These are phyloP conservation scores for Aspergillus amoenus DNA, from an alignment of 2,329 filamentous ascomycete genomes.

Conservation along the genomic window DNA sequence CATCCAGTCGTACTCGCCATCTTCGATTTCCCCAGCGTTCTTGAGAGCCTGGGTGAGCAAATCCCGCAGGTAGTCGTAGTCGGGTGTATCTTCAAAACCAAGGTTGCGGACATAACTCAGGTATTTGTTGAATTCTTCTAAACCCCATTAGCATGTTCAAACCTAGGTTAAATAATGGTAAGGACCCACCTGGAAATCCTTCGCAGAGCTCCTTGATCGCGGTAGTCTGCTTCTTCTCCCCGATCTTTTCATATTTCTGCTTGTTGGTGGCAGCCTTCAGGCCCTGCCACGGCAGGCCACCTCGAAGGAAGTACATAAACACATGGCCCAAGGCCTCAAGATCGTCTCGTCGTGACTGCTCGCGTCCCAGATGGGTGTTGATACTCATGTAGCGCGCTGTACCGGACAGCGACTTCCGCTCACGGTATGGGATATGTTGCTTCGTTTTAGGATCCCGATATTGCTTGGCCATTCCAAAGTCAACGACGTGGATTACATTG, in stretches of 20 bases:
- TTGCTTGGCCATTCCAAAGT: slow-evolving; percentile 99
- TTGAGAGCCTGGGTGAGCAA: slow-evolving; percentile 95
- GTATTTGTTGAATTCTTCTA: slow-evolving; percentile 96
- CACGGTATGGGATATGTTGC: slow-evolving; percentile 96
- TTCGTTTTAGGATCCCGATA: slow-evolving; percentile 99
- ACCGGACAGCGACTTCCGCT: slow-evolving; percentile 93
- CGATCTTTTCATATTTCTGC: slow-evolving; percentile 99
- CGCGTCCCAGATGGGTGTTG: slow-evolving; percentile 95
- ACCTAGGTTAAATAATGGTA: not conserved
- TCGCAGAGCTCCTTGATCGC: slow-evolving; percentile 96
- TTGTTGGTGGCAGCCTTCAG: slow-evolving; percentile 72
- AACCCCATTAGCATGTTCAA: slow-evolving; percentile 2
- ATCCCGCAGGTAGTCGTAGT: slow-evolving; percentile 96
- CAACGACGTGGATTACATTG: slow-evolving; percentile 97
- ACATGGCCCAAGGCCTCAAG: slow-evolving; percentile 78
- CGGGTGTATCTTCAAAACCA: slow-evolving; percentile 95
- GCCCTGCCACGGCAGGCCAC: slow-evolving; percentile 67
- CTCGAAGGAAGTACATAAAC: slow-evolving; percentile 68
- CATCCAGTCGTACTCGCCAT: slow-evolving; percentile 99
- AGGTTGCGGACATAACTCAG: slow-evolving; percentile 95
- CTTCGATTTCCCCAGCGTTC: slow-evolving; percentile 89
- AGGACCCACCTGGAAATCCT: slow-evolving; percentile 70
- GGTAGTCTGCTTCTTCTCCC: slow-evolving; percentile 99
- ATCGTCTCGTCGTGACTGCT: slow-evolving; percentile 94
- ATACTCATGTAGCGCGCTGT: slow-evolving; percentile 99